Conservation (phyloP, 1,284 basidiomycete genomes). For the Chalciporus piperatoides region DNA sequence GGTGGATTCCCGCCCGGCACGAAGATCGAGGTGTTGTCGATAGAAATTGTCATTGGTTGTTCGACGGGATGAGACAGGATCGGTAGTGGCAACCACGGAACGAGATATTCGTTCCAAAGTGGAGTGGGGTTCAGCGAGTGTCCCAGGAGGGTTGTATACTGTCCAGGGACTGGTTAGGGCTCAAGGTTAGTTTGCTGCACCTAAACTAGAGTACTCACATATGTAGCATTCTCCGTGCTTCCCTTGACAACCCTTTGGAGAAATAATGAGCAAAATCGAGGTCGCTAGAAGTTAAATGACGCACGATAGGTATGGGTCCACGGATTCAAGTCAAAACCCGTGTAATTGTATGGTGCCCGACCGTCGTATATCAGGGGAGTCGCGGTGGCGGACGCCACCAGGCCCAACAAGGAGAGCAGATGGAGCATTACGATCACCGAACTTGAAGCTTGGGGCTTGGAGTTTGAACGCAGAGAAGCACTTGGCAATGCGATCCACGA, state of each 20-base stretch:
- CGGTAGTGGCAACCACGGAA: background rate
- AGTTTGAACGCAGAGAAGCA: background rate
- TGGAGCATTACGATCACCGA: background rate
- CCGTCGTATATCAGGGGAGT: conserved; percentile 51
- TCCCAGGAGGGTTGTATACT: conserved; percentile 50
- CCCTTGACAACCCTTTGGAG: conserved; percentile 48
- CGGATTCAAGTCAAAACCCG: conserved; percentile 43
- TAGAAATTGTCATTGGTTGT: conserved; percentile 47
- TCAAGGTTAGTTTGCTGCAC: too few species aligned
- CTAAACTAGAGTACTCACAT: conserved; percentile 31
- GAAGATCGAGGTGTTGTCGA: conserved; percentile 59
- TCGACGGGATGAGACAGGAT: conserved; percentile 32
- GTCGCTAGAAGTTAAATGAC: conserved; percentile 13
- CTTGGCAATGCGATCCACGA: too few species aligned
- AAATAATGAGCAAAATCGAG: background rate
- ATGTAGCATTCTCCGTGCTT: conserved; percentile 38
- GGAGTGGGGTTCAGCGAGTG: conserved; percentile 41
- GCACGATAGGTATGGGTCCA: conserved; percentile 53
- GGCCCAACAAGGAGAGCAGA: background rate
- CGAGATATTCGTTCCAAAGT: conserved; percentile 38
- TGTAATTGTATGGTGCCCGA: conserved; percentile 45
- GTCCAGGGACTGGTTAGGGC: background rate
- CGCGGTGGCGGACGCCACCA: conserved; percentile 21
- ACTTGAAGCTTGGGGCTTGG: too few species aligned
- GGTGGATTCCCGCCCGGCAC: conserved; percentile 47